A percentile compares a stretch with the other conserved stretches of the same genome.
phyloP scores from a whole-genome alignment of 2,329 filamentous ascomycete species.

The Pezicula carpinea region DNA sequence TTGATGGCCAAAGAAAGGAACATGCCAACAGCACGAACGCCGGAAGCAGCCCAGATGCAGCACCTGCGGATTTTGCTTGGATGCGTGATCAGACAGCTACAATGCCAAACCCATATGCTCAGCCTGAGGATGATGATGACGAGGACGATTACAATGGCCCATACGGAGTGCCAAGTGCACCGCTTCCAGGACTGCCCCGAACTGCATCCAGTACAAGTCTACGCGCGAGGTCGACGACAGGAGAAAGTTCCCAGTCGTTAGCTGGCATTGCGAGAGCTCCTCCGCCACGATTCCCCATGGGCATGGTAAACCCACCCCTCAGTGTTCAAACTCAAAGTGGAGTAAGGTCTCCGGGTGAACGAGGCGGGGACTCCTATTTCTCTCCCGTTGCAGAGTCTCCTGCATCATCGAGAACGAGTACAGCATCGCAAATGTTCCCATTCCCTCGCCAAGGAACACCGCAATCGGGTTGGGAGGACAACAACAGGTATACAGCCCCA shows the following conservation, averaged over 20 bases:
- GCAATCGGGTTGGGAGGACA: slow-evolving; percentile 62
- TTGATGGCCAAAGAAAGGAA: slow-evolving; percentile 71
- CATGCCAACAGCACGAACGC: slow-evolving; percentile 46
- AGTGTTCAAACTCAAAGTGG: slow-evolving; percentile 58
- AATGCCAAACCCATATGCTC: slow-evolving; percentile 77
- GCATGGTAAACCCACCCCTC: slow-evolving; percentile 54
- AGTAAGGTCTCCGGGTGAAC: slow-evolving; percentile 32
- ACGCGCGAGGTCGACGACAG: slow-evolving; percentile 70
- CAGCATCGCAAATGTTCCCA: slow-evolving; percentile 71
- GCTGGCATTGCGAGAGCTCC: slow-evolving; percentile 54
- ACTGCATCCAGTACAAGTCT: slow-evolving; percentile 73
- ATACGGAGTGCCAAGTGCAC: slow-evolving; percentile 28
- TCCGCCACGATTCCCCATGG: slow-evolving; percentile 64
- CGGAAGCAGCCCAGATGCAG: slow-evolving; percentile 37
- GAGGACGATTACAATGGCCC: slow-evolving; percentile 42
- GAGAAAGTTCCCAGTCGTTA: slow-evolving; percentile 59
- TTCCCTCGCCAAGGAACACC: slow-evolving; percentile 74
- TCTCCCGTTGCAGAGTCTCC: slow-evolving; percentile 81
- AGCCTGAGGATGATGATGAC: slow-evolving; percentile 59
- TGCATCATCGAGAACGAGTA: slow-evolving; percentile 69
- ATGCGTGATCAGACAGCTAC: slow-evolving; percentile 62
- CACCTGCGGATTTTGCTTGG: slow-evolving; percentile 69
- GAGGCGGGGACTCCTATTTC: slow-evolving; percentile 73
- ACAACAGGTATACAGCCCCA: slow-evolving; percentile 80
- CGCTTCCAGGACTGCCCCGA: slow-evolving; percentile 52